Evolutionary conservation across 768 basidiomycete genomes (phyloP), one percentile per base, ranked within the genome.

Genomic region (Russula olivacea): DNA sequence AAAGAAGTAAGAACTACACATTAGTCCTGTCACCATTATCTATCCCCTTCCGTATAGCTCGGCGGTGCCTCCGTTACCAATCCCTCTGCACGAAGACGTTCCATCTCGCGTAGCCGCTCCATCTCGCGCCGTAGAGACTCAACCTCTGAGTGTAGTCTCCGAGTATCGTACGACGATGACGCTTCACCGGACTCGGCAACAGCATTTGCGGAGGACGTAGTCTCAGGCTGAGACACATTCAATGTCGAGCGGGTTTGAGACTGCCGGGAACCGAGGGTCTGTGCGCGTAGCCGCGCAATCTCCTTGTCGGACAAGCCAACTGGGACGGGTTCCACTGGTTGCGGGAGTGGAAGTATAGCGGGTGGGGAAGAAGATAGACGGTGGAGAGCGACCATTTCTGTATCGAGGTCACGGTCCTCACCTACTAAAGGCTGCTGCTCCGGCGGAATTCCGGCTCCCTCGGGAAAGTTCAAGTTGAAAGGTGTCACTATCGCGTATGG

Each of bases 111-210:
- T 12, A 36, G 34, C 11, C 64, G 56, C 56, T 71, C 61, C 70
- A 72, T 70, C 19, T 67, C 68, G 14, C 68, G 64, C 21, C 70
- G 68, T 55, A 72, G 52, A 48, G 70, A 67, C 63, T 71, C 71
- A 17, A 74, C 72, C 61, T 74, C 74, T 23, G 55, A 56, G 15
- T 55, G 50, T 17, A 62, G 52, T 53, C 60, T 40, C 28, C 21
- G 54, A 17, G 55, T 14, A 0, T 57, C 50, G 10, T 50, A 30
- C 19, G 15, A 23, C 28, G 38, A 40, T 15, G 38, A 38, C 19
- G 9, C 25, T 28, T 4, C 49, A 21, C 40, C 15, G 4, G 8
- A 40, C 10, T 19, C 53, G 32, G 25, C 7, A 2, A 11, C 43
- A 21, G 15, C 5, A 28, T 8, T 8, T 19, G 17, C 25, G n/a